Base-by-base conservation (phyloP, 176 grass and related monocot species). In the Cenchrus fungigraminus region DNA sequence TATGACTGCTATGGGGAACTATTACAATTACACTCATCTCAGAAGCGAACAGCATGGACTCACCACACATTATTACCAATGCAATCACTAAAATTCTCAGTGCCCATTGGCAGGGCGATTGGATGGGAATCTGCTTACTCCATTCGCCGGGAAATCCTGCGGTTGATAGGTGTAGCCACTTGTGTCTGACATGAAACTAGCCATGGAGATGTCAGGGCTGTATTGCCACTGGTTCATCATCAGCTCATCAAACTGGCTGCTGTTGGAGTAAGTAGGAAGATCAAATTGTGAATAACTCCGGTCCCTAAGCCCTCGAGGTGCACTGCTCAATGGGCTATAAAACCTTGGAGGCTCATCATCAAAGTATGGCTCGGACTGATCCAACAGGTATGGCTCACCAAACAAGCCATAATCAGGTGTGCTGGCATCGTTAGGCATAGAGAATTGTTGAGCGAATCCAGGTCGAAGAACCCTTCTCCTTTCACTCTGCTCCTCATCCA, bases 401-500 rank as follows among this genome's bases (percentile, higher is more conserved):
- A 90, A 91, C 77, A 90, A 83, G n/a, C 86, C 76, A 76, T 79
- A 80, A 9, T 85, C 88, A 4, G 83, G 75, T 43, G 65, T 78
- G 83, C 92, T 82, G 20, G 72, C 80, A 47, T 87, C 73, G 58
- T 85, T 83, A n/a, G 93, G 93, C 84, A 99, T 54, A 46, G 93
- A 94, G 79, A 88, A 96, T n/a, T 96, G 97, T 52, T 86, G 80
- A 67, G 20, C 84, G 62, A 96, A 96, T 34, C 65, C 83, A 20
- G 88, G 68, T 3, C 73, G 74, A 32, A 92, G 82, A 76, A 82
- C 77, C 75, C 68, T 86, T 64, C 82, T 90, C 53, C 84, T 79
- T 66, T 92, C 87, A 2, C 79, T 81, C 31, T 94, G 88, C 68
- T 94, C 97, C 40, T 99, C 97, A 32, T 99, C 88, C 59, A 99